Evolutionary conservation across 257 asterid genomes (phyloP), one percentile per base, ranked within the genome.

Genomic region (Solanum clarkiae): DNA sequence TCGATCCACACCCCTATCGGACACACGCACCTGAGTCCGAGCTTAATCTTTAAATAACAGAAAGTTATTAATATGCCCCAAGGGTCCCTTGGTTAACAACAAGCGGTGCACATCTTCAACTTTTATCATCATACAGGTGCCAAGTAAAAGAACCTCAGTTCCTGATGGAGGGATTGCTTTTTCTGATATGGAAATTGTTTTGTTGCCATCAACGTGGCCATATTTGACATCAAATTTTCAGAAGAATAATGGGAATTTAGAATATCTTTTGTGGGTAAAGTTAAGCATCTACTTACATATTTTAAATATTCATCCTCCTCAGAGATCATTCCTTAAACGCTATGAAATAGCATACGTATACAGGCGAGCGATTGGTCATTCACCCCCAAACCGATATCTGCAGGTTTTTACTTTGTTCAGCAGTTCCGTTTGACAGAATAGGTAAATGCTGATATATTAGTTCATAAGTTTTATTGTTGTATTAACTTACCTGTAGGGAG

Each of bases 351-450:
- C 99, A 29, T 90, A 95, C 51, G 99, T 95, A 49, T 94, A 96
- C 89, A 93, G 98, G 86, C 90, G 93, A 87, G 95, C 98, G 87
- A 90, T 96, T 86, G 99, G 98, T 24, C 98, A 95, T 93, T 95
- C 98, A 89, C 93, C 98, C 80, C 99, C 99, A 70, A 95, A 90
- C 91, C 97, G 97, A 70, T 96, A 96, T 88, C 95, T 96, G 57
- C 99, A 96, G 99, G 99, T 96, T 87, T 88, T 49, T 69, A 86
- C 87, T 49, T 51, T 7, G 24, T 53, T 51, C 82, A 54, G n/a
- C 6, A 51, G 47, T 77, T 77, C 26, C 63, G n/a, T 75, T 75
- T 22, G 22, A 49, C 44, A 26, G 63, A 77, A 51, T 26, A 77
- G 47, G 53, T 10, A 77, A 49, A 77, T 77, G 63, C 18, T 84